Evolutionary conservation across 2,329 filamentous ascomycete species (phyloP), one percentile per base, ranked within the genome.

Genomic region (Aureobasidium lini): DNA sequence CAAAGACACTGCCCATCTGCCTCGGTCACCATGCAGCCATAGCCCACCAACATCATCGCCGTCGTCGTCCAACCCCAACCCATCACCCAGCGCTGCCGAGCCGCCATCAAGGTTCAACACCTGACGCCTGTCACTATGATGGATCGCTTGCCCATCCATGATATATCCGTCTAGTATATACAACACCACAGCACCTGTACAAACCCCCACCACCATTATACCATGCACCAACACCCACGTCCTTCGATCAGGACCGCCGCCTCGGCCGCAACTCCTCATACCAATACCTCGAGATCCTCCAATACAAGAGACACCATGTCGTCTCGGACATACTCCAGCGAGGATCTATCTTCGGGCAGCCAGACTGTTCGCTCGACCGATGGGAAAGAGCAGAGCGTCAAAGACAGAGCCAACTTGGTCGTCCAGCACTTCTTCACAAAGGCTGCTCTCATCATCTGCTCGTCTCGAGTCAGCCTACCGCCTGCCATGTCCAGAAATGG

Each of bases 371-470:
- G 74, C 76, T 32, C 75, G 73, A 48, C 72, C 73, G 59, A 69
- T 10, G 46, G 47, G 11, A 54, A 29, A 31, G 47, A 62, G 66
- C 70, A 64, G 67, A 64, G 60, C 63, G 10, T 89, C 93, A 65
- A 84, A 76, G 87, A 71, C 84, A 82, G 94, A 94, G 77, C 80
- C 66, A 94, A 95, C 72, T 91, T 96, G 76, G 94, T 97, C 69
- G 86, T 96, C 67, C 90, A 94, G 91, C 96, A 96, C 71, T 94
- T 95, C 74, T 89, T 92, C 72, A 86, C 85, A 65, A 97, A 96
- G 77, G 87, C 89, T 37, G 90, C 91, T 40, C 82, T 94, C 54
- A 83, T 94, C 52, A 86, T 97, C 58, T 77, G 95, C 37, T 88
- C 92, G 64, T 88, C 92, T 9, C 83, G 93, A 65, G 85, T 92